phyloP scores from a whole-genome alignment of 768 basidiomycete genomes.

The Paxillus involutus region DNA sequence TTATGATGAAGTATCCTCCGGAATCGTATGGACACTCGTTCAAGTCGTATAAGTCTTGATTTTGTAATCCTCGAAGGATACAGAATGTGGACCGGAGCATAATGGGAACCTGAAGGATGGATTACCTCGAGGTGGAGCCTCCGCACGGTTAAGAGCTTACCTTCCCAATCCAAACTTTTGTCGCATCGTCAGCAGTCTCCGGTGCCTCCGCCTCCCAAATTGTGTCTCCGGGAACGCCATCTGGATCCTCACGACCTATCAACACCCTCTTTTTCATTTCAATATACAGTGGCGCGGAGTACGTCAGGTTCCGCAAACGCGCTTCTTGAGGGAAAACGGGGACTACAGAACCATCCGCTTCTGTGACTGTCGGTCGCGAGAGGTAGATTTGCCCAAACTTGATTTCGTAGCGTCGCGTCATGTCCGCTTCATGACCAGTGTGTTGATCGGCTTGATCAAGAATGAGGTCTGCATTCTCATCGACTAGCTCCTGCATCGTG shows the following conservation, averaged over 20 bases:
- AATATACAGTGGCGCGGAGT: conserved; percentile 92
- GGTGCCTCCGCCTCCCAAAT: conserved; percentile 75
- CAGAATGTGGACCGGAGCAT: conserved; percentile 98
- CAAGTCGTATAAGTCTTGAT: conserved; percentile 82
- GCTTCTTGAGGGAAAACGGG: conserved; percentile 98
- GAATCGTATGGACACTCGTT: conserved; percentile 99
- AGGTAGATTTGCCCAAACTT: conserved; percentile 98
- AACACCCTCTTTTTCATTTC: conserved; percentile 90
- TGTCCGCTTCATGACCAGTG: conserved; percentile 79
- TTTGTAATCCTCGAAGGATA: conserved; percentile 76
- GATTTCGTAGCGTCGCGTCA: conserved; percentile 93
- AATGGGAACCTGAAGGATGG: conserved; percentile 76
- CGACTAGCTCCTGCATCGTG: conserved; percentile 98
- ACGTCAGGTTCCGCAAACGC: conserved; percentile 90
- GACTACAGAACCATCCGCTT: conserved; percentile 91
- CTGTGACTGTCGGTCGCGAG: conserved; percentile 90
- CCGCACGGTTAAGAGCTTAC: conserved; percentile 39
- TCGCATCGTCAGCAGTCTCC: conserved; percentile 59
- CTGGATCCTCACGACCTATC: conserved; percentile 76
- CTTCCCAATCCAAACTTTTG: conserved; percentile 95
- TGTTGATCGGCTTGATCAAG: conserved; percentile 97
- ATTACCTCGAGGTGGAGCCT: conserved; percentile 12
- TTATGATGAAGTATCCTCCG: conserved; percentile 99
- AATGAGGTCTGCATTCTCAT: conserved; percentile 93
- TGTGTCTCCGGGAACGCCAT: conserved; percentile 78